phyloP scores from a whole-genome alignment of 306 rosid species.

The Acacia acuminata region DNA sequence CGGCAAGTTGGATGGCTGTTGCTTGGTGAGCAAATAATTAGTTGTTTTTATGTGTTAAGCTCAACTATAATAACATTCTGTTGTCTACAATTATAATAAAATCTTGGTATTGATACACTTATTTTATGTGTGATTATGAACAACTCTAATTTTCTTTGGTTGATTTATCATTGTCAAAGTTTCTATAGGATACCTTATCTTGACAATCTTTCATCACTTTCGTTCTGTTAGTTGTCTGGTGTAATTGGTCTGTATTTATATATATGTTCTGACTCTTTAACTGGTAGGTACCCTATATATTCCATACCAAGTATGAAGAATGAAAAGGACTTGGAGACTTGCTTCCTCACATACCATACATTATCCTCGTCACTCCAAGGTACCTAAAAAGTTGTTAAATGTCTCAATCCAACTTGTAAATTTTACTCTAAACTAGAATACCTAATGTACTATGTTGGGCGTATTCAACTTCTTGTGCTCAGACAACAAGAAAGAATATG shows the following conservation, averaged over 20 bases:
- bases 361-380: constrained; percentile 83
- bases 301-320: constrained; percentile 58
- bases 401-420: neutral
- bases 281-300: constrained; percentile 79
- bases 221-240: neutral
- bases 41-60: constrained; percentile 9
- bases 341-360: constrained; percentile 85
- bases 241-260: neutral
- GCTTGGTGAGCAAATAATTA: constrained; percentile 60
- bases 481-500: constrained; percentile 39
- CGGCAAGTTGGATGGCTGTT: constrained; percentile 94
- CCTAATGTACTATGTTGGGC: neutral
- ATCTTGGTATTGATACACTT: neutral
- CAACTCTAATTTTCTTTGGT: neutral
- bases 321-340: constrained; percentile 64
- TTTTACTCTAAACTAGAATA: neutral
- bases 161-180: neutral
- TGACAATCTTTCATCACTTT: neutral
- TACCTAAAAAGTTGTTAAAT: constrained; percentile 18
- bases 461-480: neutral
- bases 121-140: neutral
- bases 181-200: neutral
- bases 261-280: neutral
- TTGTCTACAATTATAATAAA: neutral
- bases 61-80: neutral